Evolutionary conservation across 2,329 filamentous ascomycete species (phyloP).

Genomic region (Aureobasidium sp.): DNA sequence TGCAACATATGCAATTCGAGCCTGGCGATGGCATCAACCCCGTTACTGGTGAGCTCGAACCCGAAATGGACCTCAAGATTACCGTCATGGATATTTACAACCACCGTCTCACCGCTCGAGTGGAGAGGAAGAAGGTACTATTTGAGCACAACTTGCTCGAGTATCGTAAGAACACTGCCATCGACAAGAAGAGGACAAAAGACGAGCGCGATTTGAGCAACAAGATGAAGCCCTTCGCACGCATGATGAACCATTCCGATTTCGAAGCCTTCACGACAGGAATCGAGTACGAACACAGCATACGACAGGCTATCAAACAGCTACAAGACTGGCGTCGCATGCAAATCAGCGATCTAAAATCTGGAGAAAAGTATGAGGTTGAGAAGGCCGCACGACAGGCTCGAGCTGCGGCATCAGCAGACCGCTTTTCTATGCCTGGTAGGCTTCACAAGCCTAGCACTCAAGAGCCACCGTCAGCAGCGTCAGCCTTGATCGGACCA

Average conservation of each 20-base stretch:
- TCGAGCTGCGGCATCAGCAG: constrained; percentile 59
- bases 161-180: constrained; percentile 80
- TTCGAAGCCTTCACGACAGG: constrained; percentile 81
- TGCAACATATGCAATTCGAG: constrained; percentile 97
- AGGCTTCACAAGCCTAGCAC: constrained; percentile 46
- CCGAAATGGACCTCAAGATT: constrained; percentile 95
- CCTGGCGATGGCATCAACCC: constrained; percentile 89
- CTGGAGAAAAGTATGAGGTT: constrained; percentile 84
- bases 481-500: constrained; percentile 68
- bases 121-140: constrained; percentile 91
- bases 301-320: constrained; percentile 81
- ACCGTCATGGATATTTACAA: constrained; percentile 99
- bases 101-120: constrained; percentile 76
- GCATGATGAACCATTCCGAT: constrained; percentile 92
- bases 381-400: constrained; percentile 76
- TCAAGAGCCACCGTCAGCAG: constrained; percentile 64
- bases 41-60: constrained; percentile 75
- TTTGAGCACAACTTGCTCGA: constrained; percentile 93
- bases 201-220: constrained; percentile 87
- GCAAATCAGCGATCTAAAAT: constrained; percentile 74
- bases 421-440: constrained; percentile 50
- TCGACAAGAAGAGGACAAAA: constrained; percentile 92
- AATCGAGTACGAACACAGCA: constrained; percentile 81
- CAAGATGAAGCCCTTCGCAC: constrained; percentile 90
- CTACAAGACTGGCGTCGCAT: constrained; percentile 88